phyloP scores from a whole-genome alignment of 768 basidiomycete genomes.

The Strobilomyces dryophilus region DNA sequence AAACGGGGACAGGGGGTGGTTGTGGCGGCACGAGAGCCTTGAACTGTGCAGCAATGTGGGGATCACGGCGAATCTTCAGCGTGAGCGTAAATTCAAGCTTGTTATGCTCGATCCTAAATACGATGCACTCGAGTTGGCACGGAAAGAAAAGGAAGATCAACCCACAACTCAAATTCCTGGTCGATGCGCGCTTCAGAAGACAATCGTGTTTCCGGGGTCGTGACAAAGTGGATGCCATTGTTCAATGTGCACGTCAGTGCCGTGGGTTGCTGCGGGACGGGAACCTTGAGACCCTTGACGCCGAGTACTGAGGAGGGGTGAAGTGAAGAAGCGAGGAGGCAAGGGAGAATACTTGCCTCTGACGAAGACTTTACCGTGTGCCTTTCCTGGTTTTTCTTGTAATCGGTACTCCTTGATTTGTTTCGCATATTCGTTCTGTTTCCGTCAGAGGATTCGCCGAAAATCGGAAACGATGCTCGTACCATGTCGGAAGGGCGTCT shows the following conservation, averaged over 20 bases:
- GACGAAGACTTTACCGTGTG: constrained; percentile 91
- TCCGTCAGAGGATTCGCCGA: constrained; percentile 1
- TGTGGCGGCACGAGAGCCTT: constrained; percentile 56
- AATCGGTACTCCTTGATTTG: constrained; percentile 80
- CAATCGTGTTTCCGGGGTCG: constrained; percentile 75
- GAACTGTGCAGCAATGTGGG: constrained; percentile 78
- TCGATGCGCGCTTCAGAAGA: constrained; percentile 60
- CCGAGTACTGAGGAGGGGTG: constrained; percentile 55
- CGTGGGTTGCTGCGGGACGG: constrained; percentile 73
- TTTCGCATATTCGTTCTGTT: constrained; percentile 88
- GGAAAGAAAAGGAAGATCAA: constrained; percentile 5
- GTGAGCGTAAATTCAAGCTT: constrained; percentile 94
- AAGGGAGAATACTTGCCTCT: constrained; percentile 52
- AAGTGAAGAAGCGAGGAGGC: background rate
- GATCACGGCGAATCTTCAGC: constrained; percentile 80
- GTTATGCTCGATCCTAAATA: constrained; percentile 77
- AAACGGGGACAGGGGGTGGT: constrained; percentile 33
- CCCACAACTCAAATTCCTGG: constrained; percentile 90
- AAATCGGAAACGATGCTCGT: constrained; percentile 18
- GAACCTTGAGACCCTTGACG: constrained; percentile 68
- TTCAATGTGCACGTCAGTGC: constrained; percentile 84
- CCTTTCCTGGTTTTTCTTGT: constrained; percentile 73
- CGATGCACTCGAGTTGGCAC: background rate
- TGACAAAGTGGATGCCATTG: constrained; percentile 95
- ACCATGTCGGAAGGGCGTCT: constrained; percentile 95